Evolutionary conservation across 202 grass and related monocot species (phyloP), one percentile per base, ranked within the genome.

Genomic region (Setaria italica): DNA sequence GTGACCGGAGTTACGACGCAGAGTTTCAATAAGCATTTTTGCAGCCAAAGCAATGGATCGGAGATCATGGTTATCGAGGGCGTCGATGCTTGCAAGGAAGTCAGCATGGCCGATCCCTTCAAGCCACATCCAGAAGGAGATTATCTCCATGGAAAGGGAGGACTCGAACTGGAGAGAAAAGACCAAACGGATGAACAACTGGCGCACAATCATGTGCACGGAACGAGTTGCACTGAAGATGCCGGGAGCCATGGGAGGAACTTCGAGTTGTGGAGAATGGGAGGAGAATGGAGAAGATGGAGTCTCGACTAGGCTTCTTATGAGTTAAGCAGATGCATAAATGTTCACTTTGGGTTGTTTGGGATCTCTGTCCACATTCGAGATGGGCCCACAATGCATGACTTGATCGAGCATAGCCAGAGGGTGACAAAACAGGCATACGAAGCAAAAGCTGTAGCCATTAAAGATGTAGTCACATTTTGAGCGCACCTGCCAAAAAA

Each of bases 51-150:
- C 87, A 48, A 91, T 51, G 7, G 33, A 33, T 1, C 5, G 29
- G 25, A 91, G 59, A 35, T 20, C 41, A 16, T 62, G 11, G 45
- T 94, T 37, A 35, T 77, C 73, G 43, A 83, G 62, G 0, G 68
- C 67, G 14, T 62, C 54, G 29, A 89, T 34, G 21, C 69, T 29
- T 14, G 47, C 53, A n/a, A 94, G 79, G 33, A 85, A 85, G 66
- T 80, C 78, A 30, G 4, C 48, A 60, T 85, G 74, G 3, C 74
- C 78, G 39, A 89, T 91, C 30, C 66, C 89, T 72, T 94, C 73
- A 6, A 87, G 12, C 87, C 87, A 94, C 56, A 91, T 4, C 87
- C 92, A 94, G 41, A 91, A 91, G 2, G 85, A 70, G 3, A 91
- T 80, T 5, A 94, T 80, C 77, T 91, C 77, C 92, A 94, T 90